Evolutionary conservation across 2,329 filamentous ascomycete species (phyloP).

Genomic region (Cladophialophora psammophila): DNA sequence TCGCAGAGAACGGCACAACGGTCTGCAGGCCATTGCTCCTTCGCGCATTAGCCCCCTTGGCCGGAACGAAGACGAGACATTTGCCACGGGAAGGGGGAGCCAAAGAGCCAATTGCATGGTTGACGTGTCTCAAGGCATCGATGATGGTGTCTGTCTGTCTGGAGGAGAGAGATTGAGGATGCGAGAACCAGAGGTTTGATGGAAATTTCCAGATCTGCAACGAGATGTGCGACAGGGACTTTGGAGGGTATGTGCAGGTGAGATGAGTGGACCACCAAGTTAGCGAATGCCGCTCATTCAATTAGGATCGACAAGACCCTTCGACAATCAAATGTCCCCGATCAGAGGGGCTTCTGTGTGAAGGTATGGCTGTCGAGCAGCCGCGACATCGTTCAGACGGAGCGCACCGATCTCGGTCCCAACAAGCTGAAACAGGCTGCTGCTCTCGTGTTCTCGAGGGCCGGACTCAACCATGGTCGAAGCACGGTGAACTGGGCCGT

Average conservation of each 20-base stretch:
- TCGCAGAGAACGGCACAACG: not conserved
- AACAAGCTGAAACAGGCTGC: constrained; percentile 13
- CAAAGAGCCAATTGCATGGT: not conserved
- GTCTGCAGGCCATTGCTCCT: not conserved
- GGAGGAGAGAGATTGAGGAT: not conserved
- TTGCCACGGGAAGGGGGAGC: not conserved
- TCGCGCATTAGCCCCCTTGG: constrained; percentile 1
- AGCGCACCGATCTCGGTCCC: constrained; percentile 18
- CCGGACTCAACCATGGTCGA: not conserved
- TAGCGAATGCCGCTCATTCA: not conserved
- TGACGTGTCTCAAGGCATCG: not conserved
- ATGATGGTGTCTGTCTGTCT: not conserved
- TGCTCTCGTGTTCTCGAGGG: constrained; percentile 3
- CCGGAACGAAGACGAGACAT: not conserved
- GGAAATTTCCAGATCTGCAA: constrained; percentile 9
- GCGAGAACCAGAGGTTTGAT: not conserved
- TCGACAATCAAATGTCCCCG: not conserved
- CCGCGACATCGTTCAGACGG: constrained; percentile 3
- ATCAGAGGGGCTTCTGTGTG: not conserved
- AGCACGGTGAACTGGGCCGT: not conserved
- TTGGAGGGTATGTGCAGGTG: not conserved
- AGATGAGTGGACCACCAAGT: not conserved
- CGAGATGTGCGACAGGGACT: not conserved
- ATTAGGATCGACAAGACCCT: not conserved
- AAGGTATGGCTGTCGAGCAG: not conserved